Conservation (phyloP, 176 grass and related monocot species). For the Pontederia crassipes region DNA sequence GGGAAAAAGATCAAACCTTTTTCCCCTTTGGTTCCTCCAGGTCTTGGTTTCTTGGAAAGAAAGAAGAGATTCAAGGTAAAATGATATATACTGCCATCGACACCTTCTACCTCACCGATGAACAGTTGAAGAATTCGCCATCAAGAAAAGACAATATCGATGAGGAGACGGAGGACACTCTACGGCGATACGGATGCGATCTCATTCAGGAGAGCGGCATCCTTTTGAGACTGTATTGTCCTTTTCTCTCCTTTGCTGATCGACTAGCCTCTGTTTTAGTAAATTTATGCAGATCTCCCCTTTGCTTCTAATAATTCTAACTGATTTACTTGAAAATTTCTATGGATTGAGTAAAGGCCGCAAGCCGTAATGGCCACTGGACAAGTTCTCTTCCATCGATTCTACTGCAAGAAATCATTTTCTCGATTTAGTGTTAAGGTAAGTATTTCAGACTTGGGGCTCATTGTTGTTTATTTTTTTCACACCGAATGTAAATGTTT, state of each 20-base stretch:
- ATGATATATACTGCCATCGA: constrained; percentile 95
- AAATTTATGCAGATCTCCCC: too few relatives aligned
- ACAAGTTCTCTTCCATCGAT: constrained; percentile 85
- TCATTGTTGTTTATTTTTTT: background rate
- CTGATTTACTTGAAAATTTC: background rate
- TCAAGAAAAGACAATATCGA: constrained; percentile 91
- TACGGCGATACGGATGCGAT: constrained; percentile 74
- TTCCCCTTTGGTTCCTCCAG: too few relatives aligned
- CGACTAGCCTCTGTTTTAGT: background rate
- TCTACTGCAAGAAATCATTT: constrained; percentile 97
- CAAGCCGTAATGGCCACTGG: constrained; percentile 94
- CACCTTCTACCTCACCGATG: constrained; percentile 79
- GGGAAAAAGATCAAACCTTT: too few relatives aligned
- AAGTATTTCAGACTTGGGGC: background rate
- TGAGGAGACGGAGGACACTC: constrained; percentile 54
- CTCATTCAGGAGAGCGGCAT: constrained; percentile 96
- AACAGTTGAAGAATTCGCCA: constrained; percentile 67
- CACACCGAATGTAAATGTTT: background rate
- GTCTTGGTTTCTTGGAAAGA: too few relatives aligned
- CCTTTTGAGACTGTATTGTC: constrained; percentile 76
- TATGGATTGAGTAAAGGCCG: constrained; percentile 32
- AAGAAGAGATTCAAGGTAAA: background rate
- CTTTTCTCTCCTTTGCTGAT: background rate
- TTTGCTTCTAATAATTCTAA: too few relatives aligned
- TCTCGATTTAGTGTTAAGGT: constrained; percentile 83